Evolutionary conservation across 2,329 filamentous ascomycete species (phyloP), one percentile per base, ranked within the genome.

Genomic region (Aureobasidium uvarum): DNA sequence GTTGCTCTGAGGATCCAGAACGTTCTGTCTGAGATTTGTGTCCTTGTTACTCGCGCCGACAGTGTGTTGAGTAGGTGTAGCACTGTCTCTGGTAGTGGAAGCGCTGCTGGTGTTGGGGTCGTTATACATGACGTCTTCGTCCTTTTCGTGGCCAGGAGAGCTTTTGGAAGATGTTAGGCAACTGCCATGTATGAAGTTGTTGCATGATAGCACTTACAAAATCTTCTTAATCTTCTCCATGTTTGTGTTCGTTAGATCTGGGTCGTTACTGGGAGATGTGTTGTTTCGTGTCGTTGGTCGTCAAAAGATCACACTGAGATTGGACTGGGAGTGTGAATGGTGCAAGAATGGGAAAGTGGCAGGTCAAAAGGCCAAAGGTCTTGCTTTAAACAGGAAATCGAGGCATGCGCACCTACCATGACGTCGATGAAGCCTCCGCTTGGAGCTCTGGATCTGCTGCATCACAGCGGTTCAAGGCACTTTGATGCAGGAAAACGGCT

Each of bases 171-270:
- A 16, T 14, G 62, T 66, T 51, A 66, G 28, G 59, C 60, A 23
- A n/a, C 46, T 41, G 16, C 36, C 20, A 28, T n/a, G 20, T 16
- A 4, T n/a, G 10, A 10, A 2, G 18, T 31, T 31, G 28, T 7
- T 31, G 14, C 2, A 5, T n/a, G 14, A 16, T 2, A 23, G 20
- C 25, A 70, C 77, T 69, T 69, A 79, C 77, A 81, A 71, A 62
- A 80, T 71, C 69, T 74, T 75, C 75, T 80, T 80, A 64, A 81
- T 70, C 72, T 79, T 79, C 65, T 80, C 75, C 79, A 81, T 59
- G 31, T 55, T 62, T 10, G 38, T 33, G 25, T 20, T 62, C 23
- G 59, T 62, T 11, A 62, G 16, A 38, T 25, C 16, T 18, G 23
- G 18, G 43, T 62, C 58, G 58, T 62, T 25, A 45, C 11, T 62